Conservation (phyloP, 805 yeast genomes). For the Saccharomycopsis malanga region DNA sequence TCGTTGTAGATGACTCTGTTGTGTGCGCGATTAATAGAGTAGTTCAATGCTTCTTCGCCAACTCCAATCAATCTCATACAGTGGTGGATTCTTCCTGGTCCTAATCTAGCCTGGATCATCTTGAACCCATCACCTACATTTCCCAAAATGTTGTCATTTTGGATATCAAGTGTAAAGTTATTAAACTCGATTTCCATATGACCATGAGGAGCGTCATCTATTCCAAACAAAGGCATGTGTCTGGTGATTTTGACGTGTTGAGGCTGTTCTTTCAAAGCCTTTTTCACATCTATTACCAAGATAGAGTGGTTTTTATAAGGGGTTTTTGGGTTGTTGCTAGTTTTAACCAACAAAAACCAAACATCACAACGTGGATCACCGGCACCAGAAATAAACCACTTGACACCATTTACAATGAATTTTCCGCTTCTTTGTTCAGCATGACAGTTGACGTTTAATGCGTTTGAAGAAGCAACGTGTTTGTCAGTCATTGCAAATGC, state of each 20-base stretch:
- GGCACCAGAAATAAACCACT: conserved; percentile 69
- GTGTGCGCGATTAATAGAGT: conserved; percentile 45
- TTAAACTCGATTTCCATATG: conserved; percentile 53
- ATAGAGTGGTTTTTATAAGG: conserved; percentile 51
- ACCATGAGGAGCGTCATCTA: conserved; percentile 69
- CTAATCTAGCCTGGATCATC: conserved; percentile 55
- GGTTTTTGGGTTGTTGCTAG: conserved; percentile 24
- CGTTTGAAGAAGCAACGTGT: conserved; percentile 54
- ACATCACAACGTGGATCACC: conserved; percentile 54
- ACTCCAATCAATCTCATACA: conserved; percentile 60
- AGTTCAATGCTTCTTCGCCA: conserved; percentile 47
- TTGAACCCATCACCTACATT: conserved; percentile 56
- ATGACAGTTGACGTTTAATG: conserved; percentile 39
- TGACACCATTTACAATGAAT: conserved; percentile 50
- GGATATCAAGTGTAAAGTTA: conserved; percentile 40
- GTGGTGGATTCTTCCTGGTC: conserved; percentile 67
- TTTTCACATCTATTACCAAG: conserved; percentile 44
- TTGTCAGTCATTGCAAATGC: conserved; percentile 63
- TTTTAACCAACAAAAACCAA: conserved; percentile 29
- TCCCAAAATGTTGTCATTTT: conserved; percentile 30
- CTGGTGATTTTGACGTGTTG: conserved; percentile 44
- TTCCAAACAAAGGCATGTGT: conserved; percentile 50
- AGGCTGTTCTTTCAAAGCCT: conserved; percentile 35
- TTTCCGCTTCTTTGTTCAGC: conserved; percentile 18
- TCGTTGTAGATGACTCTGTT: conserved; percentile 39